phyloP scores from a whole-genome alignment of 2,329 filamentous ascomycete species.

The Alternaria triticimaculans region DNA sequence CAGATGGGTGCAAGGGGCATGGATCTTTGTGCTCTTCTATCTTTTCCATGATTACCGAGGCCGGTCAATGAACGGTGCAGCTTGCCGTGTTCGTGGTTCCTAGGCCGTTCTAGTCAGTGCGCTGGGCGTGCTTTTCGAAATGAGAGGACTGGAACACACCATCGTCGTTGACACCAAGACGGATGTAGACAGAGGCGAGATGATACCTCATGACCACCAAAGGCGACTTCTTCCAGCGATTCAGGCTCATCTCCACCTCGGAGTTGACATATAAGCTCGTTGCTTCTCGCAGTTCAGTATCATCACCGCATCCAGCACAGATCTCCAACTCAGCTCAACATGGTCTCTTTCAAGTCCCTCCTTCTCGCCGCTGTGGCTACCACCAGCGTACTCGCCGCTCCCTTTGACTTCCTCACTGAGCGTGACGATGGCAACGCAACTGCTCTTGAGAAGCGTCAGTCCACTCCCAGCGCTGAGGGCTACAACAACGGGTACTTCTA shows the following conservation, averaged over 20 bases:
- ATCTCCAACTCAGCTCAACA: slow-evolving; percentile 13
- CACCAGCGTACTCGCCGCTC: slow-evolving; percentile 20
- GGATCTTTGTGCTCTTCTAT: neutral
- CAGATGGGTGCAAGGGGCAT: slow-evolving; percentile 6
- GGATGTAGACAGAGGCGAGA: slow-evolving; percentile 4
- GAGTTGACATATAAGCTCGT: slow-evolving; percentile 15
- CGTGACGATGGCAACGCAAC: slow-evolving; percentile 28
- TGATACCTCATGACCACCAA: slow-evolving; percentile 10
- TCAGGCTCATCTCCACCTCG: slow-evolving; percentile 18
- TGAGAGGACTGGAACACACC: slow-evolving; percentile 4
- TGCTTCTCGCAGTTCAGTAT: neutral
- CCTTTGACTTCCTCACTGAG: slow-evolving; percentile 26
- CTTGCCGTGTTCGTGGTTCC: neutral
- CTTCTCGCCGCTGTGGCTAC: slow-evolving; percentile 25
- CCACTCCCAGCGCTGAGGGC: slow-evolving; percentile 57
- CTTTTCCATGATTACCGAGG: neutral
- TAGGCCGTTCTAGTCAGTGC: slow-evolving; percentile 3
- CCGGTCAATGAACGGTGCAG: neutral
- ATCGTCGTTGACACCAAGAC: slow-evolving; percentile 11
- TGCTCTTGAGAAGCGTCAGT: slow-evolving; percentile 23
- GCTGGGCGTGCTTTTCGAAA: slow-evolving; percentile 3
- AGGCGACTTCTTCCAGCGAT: slow-evolving; percentile 18
- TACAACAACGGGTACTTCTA: slow-evolving; percentile 60
- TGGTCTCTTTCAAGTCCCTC: slow-evolving; percentile 33
- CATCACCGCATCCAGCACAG: slow-evolving; percentile 14